A percentile compares a stretch with the other conserved stretches of the same genome.
Evolutionary conservation across 2,329 filamentous ascomycete genomes (phyloP).

Genomic region (Hypoxylon sp.): DNA sequence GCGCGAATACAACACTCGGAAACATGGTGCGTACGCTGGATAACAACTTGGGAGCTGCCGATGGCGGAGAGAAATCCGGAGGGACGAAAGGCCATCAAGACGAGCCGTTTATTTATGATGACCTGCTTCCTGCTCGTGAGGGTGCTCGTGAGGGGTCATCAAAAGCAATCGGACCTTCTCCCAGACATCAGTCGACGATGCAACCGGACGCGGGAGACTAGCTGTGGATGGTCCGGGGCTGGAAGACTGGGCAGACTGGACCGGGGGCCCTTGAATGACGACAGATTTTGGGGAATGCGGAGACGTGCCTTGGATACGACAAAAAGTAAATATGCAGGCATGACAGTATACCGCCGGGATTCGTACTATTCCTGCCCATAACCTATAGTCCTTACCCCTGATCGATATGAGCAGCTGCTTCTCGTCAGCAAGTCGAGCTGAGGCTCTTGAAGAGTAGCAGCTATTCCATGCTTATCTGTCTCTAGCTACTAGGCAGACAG

Average conservation of each 20-base stretch:
- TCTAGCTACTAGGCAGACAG: no score
- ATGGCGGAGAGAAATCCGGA: not conserved
- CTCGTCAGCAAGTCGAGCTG: not conserved
- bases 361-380: not conserved
- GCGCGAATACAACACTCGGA: constrained; percentile 21
- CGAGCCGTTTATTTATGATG: constrained; percentile 26
- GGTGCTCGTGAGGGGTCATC: constrained; percentile 27
- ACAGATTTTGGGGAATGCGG: constrained; percentile 25
- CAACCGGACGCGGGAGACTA: not conserved
- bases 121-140: constrained; percentile 16
- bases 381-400: not conserved
- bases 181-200: constrained; percentile 18
- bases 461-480: not conserved
- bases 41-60: constrained; percentile 3
- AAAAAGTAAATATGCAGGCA: not conserved
- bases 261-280: constrained; percentile 23
- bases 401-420: no score
- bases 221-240: not conserved
- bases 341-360: not conserved
- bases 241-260: constrained; percentile 14
- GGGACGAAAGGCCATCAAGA: constrained; percentile 11
- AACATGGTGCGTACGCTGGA: constrained; percentile 24
- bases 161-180: constrained; percentile 26
- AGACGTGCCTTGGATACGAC: not conserved
- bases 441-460: not conserved